Evolutionary conservation across 2,329 filamentous ascomycete species (phyloP), one percentile per base, ranked within the genome.

Genomic region (Fusarium mexicanum): DNA sequence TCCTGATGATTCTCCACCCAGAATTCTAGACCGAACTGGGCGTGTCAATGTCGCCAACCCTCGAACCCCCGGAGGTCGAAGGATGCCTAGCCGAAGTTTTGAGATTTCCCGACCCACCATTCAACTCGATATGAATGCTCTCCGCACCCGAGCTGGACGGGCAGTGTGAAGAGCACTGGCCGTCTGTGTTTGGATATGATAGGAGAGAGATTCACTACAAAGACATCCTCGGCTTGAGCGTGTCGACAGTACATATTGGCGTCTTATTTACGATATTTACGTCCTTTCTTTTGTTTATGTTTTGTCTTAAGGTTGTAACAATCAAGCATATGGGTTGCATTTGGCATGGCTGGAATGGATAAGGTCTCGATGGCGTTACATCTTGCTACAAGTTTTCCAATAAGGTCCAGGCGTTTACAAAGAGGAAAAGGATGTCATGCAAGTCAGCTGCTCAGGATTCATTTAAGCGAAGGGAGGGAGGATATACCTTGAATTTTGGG

Each of bases 31-130:
- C 41, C 84, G 88, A 20, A 82, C 83, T 4, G 89, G 89, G 1
- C 84, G 88, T 4, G 88, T 91, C 50, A 90, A 90, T 64, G 87
- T 91, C 4, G 86, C 85, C 1, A 88, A 90, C 64, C 89, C 89
- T 3, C 81, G 86, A 48, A 90, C 88, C 0, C 88, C 89, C 0
- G 88, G 88, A 8, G 82, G 87, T 20, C 78, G 86, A 29, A 85
- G 86, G 26, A 86, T 89, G 63, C 86, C 88, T 4, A 90, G 88
- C 72, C 81, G 89, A 62, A 91, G 89, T 76, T 75, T 90, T 74
- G 89, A 91, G 71, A 87, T 91, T 48, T 80, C 85, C 35, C 82
- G 89, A 43, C 80, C 80, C 8, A 46, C 74, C 12, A 72, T 80
- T 40, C 70, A 77, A 61, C 76, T 80, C 18, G 72, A 80, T 37